A percentile compares a stretch with the other conserved stretches of the same genome.
Evolutionary conservation across 2,329 filamentous ascomycete species (phyloP).

Genomic region (Fusarium duplospermum): DNA sequence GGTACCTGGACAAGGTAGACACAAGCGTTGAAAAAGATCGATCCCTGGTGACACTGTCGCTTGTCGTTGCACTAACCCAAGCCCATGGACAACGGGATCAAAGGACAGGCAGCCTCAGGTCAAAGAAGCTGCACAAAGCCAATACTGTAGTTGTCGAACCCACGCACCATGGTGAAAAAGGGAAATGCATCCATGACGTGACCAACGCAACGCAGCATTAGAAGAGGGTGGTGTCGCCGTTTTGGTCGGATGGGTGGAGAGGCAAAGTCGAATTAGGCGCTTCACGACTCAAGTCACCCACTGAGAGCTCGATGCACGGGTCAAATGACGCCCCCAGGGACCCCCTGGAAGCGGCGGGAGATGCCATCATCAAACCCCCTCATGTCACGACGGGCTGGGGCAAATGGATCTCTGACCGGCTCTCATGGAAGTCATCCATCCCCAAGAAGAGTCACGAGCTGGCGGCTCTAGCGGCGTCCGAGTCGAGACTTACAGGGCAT

Average conservation of each 20-base stretch:
- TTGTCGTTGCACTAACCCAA: conserved; percentile 7
- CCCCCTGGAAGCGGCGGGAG: conserved; percentile 7
- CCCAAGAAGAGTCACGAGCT: conserved; percentile 42
- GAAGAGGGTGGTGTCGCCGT: conserved; percentile 25
- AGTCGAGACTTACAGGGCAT: conserved; percentile 27
- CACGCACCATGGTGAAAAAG: not conserved
- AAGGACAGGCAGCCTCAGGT: not conserved
- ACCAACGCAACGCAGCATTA: conserved; percentile 20
- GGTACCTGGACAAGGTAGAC: not conserved
- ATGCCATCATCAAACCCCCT: conserved; percentile 12
- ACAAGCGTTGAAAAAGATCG: conserved; percentile 20
- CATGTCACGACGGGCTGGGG: conserved; percentile 17
- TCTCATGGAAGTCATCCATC: conserved; percentile 26
- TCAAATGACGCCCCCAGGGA: conserved; percentile 42
- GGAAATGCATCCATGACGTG: conserved; percentile 31
- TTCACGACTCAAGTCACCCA: conserved; percentile 28
- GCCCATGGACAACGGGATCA: not conserved
- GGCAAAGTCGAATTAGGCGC: conserved; percentile 34
- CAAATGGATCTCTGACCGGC: not conserved
- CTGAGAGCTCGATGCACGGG: conserved; percentile 31
- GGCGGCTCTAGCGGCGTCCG: conserved; percentile 29
- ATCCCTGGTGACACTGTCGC: conserved; percentile 12
- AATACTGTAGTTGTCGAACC: not conserved
- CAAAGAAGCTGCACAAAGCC: not conserved
- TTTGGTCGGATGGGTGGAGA: conserved; percentile 8